Base-by-base conservation (phyloP, 805 yeast genomes). In the Yamadazyma scolyti region DNA sequence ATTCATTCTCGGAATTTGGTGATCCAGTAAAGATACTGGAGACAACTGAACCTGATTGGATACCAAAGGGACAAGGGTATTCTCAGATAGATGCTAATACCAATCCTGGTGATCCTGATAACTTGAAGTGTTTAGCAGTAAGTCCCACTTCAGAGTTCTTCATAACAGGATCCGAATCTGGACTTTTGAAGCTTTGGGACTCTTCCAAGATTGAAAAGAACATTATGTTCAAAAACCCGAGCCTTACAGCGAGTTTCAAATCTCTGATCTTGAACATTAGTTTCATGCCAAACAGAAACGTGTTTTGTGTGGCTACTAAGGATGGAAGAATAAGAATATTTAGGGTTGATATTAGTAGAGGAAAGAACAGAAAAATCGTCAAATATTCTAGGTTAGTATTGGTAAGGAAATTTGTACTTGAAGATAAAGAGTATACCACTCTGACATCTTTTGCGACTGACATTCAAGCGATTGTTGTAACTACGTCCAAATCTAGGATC, bases 111-210 rank as follows among this genome's bases (percentile, higher is more conserved):
- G 39, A 42, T 1, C 47, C 51, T 7, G 67, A 59, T 25, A 53
- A 56, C 1, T 62, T 88, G n/a, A 76, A 68, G 14, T 58, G 79
- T 16, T 49, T 87, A 6, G 73, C 68, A 1, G 71, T 75, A 0
- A 69, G 84, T 4, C 78, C 82, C 0, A 78, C 81, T 17, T 70
- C 76, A 10, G 72, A 73, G 15, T 81, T 75, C 41, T 78, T 90
- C 40, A 60, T 87, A 2, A 79, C 93, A 2, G 95, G 88, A 2
- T 85, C 93, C 6, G 82, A 79, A 28, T 71, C 72, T 17, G 96
- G 97, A 0, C 49, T 61, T 2, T 47, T 93, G 23, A 81, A 77
- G 41, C 55, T 90, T 0, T 93, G 97, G 97, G 94, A 86, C 48
- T 56, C 79, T 1, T 46, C 60, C 7, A 74, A 77, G 36, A 57